Base-by-base conservation (phyloP, 2,329 filamentous ascomycete species). In the Apiospora hydei region DNA sequence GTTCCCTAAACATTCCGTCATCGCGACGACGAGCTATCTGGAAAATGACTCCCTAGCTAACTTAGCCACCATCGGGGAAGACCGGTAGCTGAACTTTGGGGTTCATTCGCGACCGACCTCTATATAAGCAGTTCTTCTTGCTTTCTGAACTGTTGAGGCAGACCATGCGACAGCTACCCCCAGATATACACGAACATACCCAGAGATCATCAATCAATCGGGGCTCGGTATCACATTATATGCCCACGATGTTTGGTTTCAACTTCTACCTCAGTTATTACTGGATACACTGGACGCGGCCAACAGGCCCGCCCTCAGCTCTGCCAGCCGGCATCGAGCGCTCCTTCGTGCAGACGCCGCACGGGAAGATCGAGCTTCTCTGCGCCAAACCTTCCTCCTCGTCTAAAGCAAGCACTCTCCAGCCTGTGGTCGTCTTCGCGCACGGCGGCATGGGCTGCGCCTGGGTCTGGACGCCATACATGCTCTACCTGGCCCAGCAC, bases 361-460 rank as follows among this genome's bases (percentile, higher is more conserved):
- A 79, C 3, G 87, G 87, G 1, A 78, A 81, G 3, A 79, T 89
- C n/a, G 87, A 89, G 76, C 76, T 89, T 3, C 83, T 89, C 41
- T 82, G 81, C 71, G 84, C 83, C n/a, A 74, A 78, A 18, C 82
- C 84, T 1, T 70, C 75, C 26, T 70, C 53, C 53, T 67, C 47
- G 10, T 76, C 77, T 16, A 67, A 82, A 14, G 69, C 61, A 16
- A 76, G 77, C 10, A 7, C 38, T 41, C 38, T 4, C 18, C 77
- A 72, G 13, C 70, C 82, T 13, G 83, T 85, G 1, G 77, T 89
- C 16, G 83, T 88, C 80, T 88, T 89, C 78, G 80, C 84, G 46
- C 87, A 89, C 74, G 88, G 87, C 51, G 87, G 87, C 68, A 88
- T 88, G 81, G 88, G 87, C 53, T 82, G 82, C 70, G 88, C 88